Base-by-base conservation (phyloP, 176 grass and related monocot species). In the Cenchrus purpureus region DNA sequence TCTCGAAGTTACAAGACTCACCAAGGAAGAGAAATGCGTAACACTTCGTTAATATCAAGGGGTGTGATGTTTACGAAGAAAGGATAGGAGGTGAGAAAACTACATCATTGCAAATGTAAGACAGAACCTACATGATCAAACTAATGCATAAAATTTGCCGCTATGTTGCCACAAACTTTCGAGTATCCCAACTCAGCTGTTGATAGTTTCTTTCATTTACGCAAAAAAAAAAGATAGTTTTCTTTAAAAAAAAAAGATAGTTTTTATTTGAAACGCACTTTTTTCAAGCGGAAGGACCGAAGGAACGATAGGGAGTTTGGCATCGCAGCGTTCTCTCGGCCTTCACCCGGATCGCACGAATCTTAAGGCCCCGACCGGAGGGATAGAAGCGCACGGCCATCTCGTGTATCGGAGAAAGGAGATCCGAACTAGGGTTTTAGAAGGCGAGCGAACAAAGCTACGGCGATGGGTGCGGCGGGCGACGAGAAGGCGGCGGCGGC, bases 401-500 rank as follows among this genome's bases (percentile, higher is more conserved):
- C 44, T 82, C 71, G 46, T 52, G 3, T 31, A 58, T 11, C 51
- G 71, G 15, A 43, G 54, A 64, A 63, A 43, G 60, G 74, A 22
- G 66, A 53, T 52, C 79, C 59, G 51, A 48, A 69, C 80, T 87
- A 90, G 89, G 89, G 89, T 90, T 87, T 90, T 90, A 83, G 73
- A 15, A 62, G 79, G 49, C 79, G 46, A 65, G 5, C 19, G 63
- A 43, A 12, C 43, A 19, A 13, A 48, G 40, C 32, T 7, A 7
- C 64, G 60, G 59, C 64, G 20, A 85, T 81, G 82, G 73, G 49
- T 34, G 85, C 72, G 71, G 84, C 67, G 66, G 84, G 53, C 66
- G 89, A 87, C 68, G 96, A 88, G 81, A 80, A 63, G 82, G 88
- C 84, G 63, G 84, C 74, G 4, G 87, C 73, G 31, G 31, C 22